Conservation (phyloP, 2,329 filamentous ascomycete species). For the Pseudophaeomoniella oleicola region DNA sequence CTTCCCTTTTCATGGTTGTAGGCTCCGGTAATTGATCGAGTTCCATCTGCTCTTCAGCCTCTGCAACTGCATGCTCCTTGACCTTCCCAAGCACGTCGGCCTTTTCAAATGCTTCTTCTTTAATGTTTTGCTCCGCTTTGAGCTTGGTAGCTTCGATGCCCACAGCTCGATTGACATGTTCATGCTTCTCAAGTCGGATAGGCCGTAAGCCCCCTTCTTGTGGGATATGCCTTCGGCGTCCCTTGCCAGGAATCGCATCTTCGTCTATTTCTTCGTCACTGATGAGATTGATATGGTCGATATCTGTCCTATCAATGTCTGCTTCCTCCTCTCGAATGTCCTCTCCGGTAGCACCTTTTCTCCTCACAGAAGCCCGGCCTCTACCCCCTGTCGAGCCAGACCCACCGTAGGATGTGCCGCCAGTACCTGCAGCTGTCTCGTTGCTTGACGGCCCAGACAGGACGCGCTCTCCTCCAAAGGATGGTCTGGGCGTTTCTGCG, state of each 20-base stretch:
- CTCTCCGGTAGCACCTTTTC: constrained; percentile 34
- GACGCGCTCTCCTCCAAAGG: neutral
- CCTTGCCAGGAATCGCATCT: constrained; percentile 11
- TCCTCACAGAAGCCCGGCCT: constrained; percentile 17
- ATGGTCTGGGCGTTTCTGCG: neutral
- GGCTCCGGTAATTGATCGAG: neutral
- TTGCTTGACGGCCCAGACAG: constrained; percentile 4
- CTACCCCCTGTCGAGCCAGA: constrained; percentile 4
- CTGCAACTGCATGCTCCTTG: constrained; percentile 11
- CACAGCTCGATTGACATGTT: constrained; percentile 39
- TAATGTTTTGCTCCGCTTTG: constrained; percentile 18
- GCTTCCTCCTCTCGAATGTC: constrained; percentile 22
- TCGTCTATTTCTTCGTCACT: constrained; percentile 38
- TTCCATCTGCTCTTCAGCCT: constrained; percentile 12
- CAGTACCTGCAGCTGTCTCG: constrained; percentile 11
- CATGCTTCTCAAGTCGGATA: constrained; percentile 39
- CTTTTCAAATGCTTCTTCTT: constrained; percentile 11
- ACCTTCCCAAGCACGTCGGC: constrained; percentile 20
- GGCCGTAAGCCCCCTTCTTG: constrained; percentile 26
- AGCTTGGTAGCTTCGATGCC: constrained; percentile 32
- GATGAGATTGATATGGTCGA: constrained; percentile 19
- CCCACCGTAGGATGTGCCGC: constrained; percentile 15
- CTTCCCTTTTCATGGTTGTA: neutral
- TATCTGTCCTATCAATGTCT: constrained; percentile 40
- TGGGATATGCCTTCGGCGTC: constrained; percentile 11